Base-by-base conservation (phyloP, 139 green algal species). In the Chlamydomonas sphaeroides region DNA sequence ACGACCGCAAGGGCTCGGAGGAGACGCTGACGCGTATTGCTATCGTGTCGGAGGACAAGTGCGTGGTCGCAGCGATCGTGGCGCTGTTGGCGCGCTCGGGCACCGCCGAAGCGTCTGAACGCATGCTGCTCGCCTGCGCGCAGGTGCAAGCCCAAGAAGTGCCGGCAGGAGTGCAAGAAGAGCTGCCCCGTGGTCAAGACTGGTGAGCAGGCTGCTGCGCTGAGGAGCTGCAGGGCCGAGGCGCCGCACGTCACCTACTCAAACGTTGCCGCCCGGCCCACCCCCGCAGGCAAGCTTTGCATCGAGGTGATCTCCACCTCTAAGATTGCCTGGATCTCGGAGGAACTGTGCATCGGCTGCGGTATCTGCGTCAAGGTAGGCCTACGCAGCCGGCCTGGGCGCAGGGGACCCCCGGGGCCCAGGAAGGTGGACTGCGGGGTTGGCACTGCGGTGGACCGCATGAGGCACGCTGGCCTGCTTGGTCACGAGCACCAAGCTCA, bases 331-430 rank as follows among this genome's bases (percentile, higher is more conserved):
- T 98, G 88, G 88, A 98, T 99, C 78, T 98, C 94, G 15, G 97
- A 99, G 87, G 96, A 98, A 85, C 93, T 99, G n/a, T 99, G 97
- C 89, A 99, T 99, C 79, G 97, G 97, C 53, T 99, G 97, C 87
- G 97, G 97, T 91, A 99, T 99, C 83, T 99, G 97, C 83, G 97
- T 99, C 53, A 99, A 99, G 93, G 95, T 97, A 68, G 18, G 84
- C 36, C 53, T 62, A n/a, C n/a, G n/a, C n/a, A n/a, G n/a, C n/a
- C n/a, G n/a, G n/a, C n/a, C n/a, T n/a, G n/a, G n/a, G n/a, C n/a
- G n/a, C n/a, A n/a, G n/a, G n/a, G n/a, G n/a, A n/a, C n/a, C n/a
- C n/a, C n/a, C n/a, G n/a, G n/a, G n/a, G n/a, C n/a, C n/a, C n/a
- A n/a, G n/a, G n/a, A n/a, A n/a, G n/a, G n/a, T n/a, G n/a, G n/a